Percentiles rank a stretch among this genome's conserved stretches.
These are phyloP conservation scores for Plectosphaerella sp. DNA, from an alignment of 2,329 filamentous ascomycete genomes.

Conservation along the genomic window DNA sequence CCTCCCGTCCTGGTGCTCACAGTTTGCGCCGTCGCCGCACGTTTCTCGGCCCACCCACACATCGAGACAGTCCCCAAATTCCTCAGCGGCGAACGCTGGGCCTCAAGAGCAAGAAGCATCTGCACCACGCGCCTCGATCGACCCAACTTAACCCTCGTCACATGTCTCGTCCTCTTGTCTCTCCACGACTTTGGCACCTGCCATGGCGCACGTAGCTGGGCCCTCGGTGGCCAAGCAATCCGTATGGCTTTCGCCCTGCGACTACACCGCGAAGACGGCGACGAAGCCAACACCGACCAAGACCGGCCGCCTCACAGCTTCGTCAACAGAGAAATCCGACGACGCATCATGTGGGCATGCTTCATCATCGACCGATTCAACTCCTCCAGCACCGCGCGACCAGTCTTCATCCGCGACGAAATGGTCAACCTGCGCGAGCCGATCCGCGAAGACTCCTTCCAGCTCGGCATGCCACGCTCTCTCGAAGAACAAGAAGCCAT, in stretches of 20 bases:
- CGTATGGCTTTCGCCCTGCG: slow-evolving; percentile 96
- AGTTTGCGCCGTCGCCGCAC: slow-evolving; percentile 90
- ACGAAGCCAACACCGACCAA: slow-evolving; percentile 58
- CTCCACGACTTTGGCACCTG: slow-evolving; percentile 97
- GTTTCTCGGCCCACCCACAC: slow-evolving; percentile 86
- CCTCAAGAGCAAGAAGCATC: slow-evolving; percentile 78
- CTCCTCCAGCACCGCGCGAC: slow-evolving; percentile 88
- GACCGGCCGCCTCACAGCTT: slow-evolving; percentile 70
- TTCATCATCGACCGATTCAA: slow-evolving; percentile 98
- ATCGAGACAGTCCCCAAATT: slow-evolving; percentile 75
- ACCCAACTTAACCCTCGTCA: slow-evolving; percentile 93
- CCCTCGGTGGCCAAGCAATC: slow-evolving; percentile 89
- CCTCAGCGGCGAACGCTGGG: slow-evolving; percentile 87
- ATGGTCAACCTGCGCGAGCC: slow-evolving; percentile 85
- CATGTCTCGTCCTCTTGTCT: slow-evolving; percentile 81
- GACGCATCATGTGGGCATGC: slow-evolving; percentile 97
- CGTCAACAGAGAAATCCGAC: slow-evolving; percentile 86
- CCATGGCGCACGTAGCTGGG: slow-evolving; percentile 93
- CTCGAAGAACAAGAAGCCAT: slow-evolving; percentile 60
- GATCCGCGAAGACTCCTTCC: slow-evolving; percentile 84
- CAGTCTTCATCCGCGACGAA: slow-evolving; percentile 86
- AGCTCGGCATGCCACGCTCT: slow-evolving; percentile 80
- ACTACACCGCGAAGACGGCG: slow-evolving; percentile 84
- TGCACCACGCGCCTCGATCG: slow-evolving; percentile 84
- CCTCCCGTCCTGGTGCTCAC: slow-evolving; percentile 91